Conservation (phyloP, 306 rosid species). For the Pachyrhizus erosus region DNA sequence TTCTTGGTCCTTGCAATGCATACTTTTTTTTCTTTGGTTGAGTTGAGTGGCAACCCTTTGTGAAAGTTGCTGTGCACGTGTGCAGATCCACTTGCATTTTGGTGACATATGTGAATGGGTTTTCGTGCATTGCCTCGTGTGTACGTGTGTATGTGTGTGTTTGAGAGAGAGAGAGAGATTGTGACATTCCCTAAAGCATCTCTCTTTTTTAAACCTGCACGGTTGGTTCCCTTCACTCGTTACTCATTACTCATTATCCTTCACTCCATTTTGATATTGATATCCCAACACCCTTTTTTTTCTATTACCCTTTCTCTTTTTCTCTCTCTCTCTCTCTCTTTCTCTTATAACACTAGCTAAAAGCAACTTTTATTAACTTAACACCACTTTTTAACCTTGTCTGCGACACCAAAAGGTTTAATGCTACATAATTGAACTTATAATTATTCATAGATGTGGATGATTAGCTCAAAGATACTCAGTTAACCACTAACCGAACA, state of each 20-base stretch:
- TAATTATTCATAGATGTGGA: conserved; percentile 30
- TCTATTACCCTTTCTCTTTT: background rate
- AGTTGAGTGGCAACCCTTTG: background rate
- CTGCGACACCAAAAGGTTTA: background rate
- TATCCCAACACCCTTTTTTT: conserved; percentile 41
- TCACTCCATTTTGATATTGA: conserved; percentile 43
- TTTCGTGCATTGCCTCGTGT: conserved; percentile 65
- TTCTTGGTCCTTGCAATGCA: background rate
- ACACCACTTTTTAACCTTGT: conserved; percentile 43
- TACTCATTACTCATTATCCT: conserved; percentile 26
- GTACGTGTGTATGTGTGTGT: background rate
- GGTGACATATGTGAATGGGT: conserved; percentile 51
- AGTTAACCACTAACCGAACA: conserved; percentile 22
- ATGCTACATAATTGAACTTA: conserved; percentile 30
- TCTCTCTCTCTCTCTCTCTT: too few species aligned
- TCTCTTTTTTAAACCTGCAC: conserved; percentile 59
- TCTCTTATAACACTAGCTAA: too few species aligned
- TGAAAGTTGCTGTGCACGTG: conserved; percentile 66
- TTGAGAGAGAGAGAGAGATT: conserved; percentile 48
- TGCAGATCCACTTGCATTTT: conserved; percentile 52
- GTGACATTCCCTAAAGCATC: conserved; percentile 51
- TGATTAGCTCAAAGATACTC: background rate
- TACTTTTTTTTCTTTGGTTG: background rate
- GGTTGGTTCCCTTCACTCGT: conserved; percentile 61
- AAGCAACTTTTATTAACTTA: conserved; percentile 31